Evolutionary conservation across 2,329 filamentous ascomycete species (phyloP), one percentile per base, ranked within the genome.

Genomic region (Sporothrix sp.): DNA sequence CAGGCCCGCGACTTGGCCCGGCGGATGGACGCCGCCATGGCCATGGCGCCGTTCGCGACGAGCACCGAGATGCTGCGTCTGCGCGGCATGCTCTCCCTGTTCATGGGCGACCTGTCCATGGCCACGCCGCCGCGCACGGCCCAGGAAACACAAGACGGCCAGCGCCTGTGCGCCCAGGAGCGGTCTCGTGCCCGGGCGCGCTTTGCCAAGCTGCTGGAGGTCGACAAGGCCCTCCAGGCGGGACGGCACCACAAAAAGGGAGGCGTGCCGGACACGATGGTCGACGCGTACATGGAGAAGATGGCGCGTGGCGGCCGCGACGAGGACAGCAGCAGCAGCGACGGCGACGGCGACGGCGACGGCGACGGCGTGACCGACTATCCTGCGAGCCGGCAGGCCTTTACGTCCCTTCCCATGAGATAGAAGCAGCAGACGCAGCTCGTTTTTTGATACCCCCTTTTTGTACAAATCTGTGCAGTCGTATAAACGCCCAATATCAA

Each of bases 41-140:
- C 76, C 37, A 81, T 76, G 32, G 74, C 80, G 21, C 87, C 87
- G 0, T 95, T 82, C 61, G 80, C 81, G 27, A 79, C 81, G 51
- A 82, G 81, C 58, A 65, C 71, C 4, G 78, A 82, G 54, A 68
- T 95, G 53, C 69, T 90, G 40, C 72, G 83, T 43, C 68, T 95
- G 21, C 74, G 87, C 47, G 88, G 78, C 8, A 87, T 88, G 75
- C 67, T 89, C 6, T 78, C 80, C 1, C 69, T 93, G 14, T 95
- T 87, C 73, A 71, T 87, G 14, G 84, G 76, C 7, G 87, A 95
- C 63, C 66, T 95, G 33, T 62, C 68, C 23, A 59, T 81, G 20
- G 71, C 72, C 0, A 58, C 62, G 35, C 57, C 61, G n/a, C 58
- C 67, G 25, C 53, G 58, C 20, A 57, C 60, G 18, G 49, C 54